Evolutionary conservation across 2,329 filamentous ascomycete genomes (phyloP), one percentile per base, ranked within the genome.

Genomic region (Fusarium sp.): DNA sequence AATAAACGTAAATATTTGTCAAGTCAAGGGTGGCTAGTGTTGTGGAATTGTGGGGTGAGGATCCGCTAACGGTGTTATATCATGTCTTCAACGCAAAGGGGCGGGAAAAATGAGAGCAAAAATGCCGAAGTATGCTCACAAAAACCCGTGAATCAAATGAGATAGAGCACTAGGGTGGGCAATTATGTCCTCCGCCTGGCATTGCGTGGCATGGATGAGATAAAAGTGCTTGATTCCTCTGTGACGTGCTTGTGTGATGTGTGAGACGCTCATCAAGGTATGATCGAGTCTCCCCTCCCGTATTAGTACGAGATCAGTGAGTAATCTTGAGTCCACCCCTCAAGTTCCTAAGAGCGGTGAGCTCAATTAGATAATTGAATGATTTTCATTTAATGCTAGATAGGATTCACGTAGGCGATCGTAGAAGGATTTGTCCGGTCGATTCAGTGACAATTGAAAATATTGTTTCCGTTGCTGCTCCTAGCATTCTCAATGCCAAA

Each of bases 241-340:
- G 24, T 49, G 44, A 49, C 24, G 24, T 29, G 24, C 42, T 49
- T 29, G 16, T 16, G 44, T 8, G n/a, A 46, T 10, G 44, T 4
- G 22, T 49, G 12, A 11, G 17, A 17, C 22, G 44, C 24, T 29
- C 44, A 49, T 49, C 44, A 49, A 5, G 44, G 44, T 29, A 16
- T 27, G 16, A 49, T 29, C 5, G 9, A 49, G 8, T 5, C 31
- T 51, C 46, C 46, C 27, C 46, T 31, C 27, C 16, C 11, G 17
- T n/a, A 53, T 53, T 20, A 53, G 27, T 53, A 53, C 46, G 27
- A 53, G 46, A 20, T 31, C 0, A 24, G 7, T 56, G 31, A 56
- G 29, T 56, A 56, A 55, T 38, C 46, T 70, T 62, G 51, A 72
- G 33, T 62, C 53, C 70, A 57, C 69, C 70, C 57, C 10, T 49